Base-by-base conservation (phyloP, 23 red algal species). In the Porphyridium purpureum region DNA sequence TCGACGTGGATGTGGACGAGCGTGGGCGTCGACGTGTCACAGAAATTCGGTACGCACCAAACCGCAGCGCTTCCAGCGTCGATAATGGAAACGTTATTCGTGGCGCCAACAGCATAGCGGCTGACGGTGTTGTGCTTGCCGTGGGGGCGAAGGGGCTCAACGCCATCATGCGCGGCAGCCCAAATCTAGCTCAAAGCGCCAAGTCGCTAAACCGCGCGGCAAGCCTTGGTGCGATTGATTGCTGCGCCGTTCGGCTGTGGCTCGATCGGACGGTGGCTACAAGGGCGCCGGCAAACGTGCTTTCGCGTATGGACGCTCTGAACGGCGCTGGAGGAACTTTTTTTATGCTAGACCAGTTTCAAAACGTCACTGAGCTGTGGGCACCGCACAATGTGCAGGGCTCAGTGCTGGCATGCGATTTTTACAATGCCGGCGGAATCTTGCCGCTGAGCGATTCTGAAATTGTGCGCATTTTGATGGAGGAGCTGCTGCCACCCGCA, bases 271-370 rank as follows among this genome's bases (percentile, higher is more conserved):
- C 69, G 31, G 44, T 88, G 31, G 55, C 35, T 20, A 59, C 79
- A 8, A 64, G 60, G 19, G 61, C 61, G 27, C 42, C 50, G 28
- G 72, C 64, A 9, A 88, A 88, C 38, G 82, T 72, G 1, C 62
- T 66, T 11, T 88, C 79, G 54, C 71, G 82, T 25, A 78, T 88
- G 31, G 82, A 88, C 55, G n/a, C n/a, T n/a, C n/a, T n/a, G n/a
- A 41, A 63, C 14, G 47, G 19, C n/a, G 79, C 72, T 9, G 82
- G 82, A 15, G 67, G 82, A 64, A 88, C 82, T 7, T 78, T 78
- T 26, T 88, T 88, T 24, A n/a, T n/a, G n/a, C n/a, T n/a, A n/a
- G n/a, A n/a, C n/a, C n/a, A n/a, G n/a, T n/a, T n/a, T n/a, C n/a
- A n/a, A n/a, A n/a, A n/a, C n/a, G n/a, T n/a, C n/a, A n/a, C n/a